These are phyloP conservation scores for Aspergillus biplanus DNA, from an alignment of 495 filamentous ascomycete species.

Conservation along the genomic window DNA sequence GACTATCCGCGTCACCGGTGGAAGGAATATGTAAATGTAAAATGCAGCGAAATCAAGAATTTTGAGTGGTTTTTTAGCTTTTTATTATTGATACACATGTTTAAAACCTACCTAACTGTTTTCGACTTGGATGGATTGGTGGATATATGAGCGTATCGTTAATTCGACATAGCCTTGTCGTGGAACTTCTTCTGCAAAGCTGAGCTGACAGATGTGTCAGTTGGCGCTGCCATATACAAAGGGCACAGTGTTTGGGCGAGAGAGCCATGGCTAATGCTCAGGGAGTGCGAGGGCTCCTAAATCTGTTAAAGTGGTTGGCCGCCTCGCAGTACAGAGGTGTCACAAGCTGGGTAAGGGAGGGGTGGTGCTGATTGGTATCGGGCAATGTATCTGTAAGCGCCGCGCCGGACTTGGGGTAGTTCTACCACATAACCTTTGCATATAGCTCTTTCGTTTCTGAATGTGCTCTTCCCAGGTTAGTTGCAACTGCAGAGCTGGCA, in stretches of 20 bases:
- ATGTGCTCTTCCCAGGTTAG: no score
- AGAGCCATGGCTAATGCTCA: neutral
- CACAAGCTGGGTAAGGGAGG: neutral
- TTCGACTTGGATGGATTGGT: no score
- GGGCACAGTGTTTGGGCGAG: neutral
- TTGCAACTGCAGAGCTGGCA: neutral
- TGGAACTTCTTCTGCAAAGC: neutral
- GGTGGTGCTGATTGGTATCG: neutral
- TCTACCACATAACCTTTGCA: neutral
- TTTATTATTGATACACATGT: neutral
- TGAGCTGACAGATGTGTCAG: neutral
- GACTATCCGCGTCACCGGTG: conserved; percentile 83
- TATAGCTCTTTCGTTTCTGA: neutral
- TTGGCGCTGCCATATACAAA: conserved; percentile 1
- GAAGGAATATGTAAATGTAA: conserved; percentile 69
- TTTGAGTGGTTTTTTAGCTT: neutral
- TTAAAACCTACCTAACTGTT: no score
- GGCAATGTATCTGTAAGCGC: neutral
- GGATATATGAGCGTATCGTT: no score
- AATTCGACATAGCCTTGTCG: no score
- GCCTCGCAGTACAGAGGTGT: conserved; percentile 4
- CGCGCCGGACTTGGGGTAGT: neutral
- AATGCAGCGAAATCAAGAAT: neutral
- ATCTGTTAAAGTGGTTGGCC: neutral
- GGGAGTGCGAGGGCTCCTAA: no score